Evolutionary conservation across 139 green algal species (phyloP).

Genomic region (Coccomyxa sp.): DNA sequence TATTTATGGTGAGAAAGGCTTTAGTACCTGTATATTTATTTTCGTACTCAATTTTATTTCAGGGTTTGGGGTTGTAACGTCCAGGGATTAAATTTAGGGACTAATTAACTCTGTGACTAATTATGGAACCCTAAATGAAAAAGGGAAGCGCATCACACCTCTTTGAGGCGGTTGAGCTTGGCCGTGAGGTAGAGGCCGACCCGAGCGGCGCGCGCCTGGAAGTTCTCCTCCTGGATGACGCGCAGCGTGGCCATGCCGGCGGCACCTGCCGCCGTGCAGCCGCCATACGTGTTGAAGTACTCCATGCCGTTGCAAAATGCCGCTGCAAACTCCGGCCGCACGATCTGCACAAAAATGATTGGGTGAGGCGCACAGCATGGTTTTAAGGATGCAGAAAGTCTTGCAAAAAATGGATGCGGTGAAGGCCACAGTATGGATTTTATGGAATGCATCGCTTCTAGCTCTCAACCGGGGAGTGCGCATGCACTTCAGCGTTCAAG

Average conservation of each 20-base stretch:
- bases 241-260: conserved; percentile 39
- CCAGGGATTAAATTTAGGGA: background rate
- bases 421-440: background rate
- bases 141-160: background rate
- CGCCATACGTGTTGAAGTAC: conserved; percentile 63
- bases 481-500: too few relatives aligned
- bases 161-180: conserved; percentile 3
- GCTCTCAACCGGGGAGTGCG: too few relatives aligned
- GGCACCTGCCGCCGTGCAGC: conserved; percentile 36
- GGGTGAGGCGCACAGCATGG: background rate
- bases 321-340: conserved; percentile 19
- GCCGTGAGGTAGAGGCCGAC: conserved; percentile 24
- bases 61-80: too few relatives aligned
- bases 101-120: background rate
- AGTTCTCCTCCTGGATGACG: conserved; percentile 33
- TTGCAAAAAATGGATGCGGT: background rate
- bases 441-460: background rate
- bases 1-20: too few relatives aligned
- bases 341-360: background rate
- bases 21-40: too few relatives aligned
- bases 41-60: too few relatives aligned
- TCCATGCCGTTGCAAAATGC: conserved; percentile 57
- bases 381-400: background rate
- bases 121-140: background rate
- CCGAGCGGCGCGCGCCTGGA: conserved; percentile 23